Conservation (phyloP, 148 eudicot genomes). For the Rhododendron simsii region DNA sequence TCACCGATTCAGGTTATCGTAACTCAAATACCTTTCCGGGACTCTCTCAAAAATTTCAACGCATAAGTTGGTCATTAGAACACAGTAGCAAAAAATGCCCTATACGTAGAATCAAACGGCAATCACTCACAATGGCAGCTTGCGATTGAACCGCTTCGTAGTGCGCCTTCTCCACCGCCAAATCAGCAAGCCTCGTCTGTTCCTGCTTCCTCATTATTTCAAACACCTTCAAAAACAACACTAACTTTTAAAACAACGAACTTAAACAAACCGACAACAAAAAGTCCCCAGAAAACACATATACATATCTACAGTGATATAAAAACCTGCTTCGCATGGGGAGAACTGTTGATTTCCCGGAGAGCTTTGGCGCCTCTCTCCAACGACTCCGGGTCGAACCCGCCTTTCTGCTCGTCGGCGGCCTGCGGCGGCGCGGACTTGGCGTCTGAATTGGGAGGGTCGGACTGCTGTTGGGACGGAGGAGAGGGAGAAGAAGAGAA, state of each 20-base stretch:
- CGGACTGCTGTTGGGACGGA: constrained; percentile 15
- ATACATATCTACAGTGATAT: not conserved
- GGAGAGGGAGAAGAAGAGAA: constrained; percentile 34
- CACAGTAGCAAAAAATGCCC: not conserved
- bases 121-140: constrained; percentile 51
- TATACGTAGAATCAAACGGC: not conserved
- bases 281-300: not conserved
- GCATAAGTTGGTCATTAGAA: not conserved
- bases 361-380: constrained; percentile 83
- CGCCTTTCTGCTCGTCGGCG: constrained; percentile 44
- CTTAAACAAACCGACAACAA: not conserved
- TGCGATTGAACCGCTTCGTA: constrained; percentile 53
- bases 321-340: constrained; percentile 54
- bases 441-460: constrained; percentile 15
- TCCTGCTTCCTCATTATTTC: constrained; percentile 87
- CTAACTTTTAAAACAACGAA: not conserved
- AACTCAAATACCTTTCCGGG: not conserved
- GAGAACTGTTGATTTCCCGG: constrained; percentile 65
- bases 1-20: not conserved
- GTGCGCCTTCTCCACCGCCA: constrained; percentile 68
- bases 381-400: constrained; percentile 68
- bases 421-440: constrained; percentile 20
- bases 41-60: not conserved
- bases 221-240: constrained; percentile 45
- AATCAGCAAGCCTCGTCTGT: constrained; percentile 59